Evolutionary conservation across 2,329 filamentous ascomycete species (phyloP).

Genomic region (Dactylella cylindrospora): DNA sequence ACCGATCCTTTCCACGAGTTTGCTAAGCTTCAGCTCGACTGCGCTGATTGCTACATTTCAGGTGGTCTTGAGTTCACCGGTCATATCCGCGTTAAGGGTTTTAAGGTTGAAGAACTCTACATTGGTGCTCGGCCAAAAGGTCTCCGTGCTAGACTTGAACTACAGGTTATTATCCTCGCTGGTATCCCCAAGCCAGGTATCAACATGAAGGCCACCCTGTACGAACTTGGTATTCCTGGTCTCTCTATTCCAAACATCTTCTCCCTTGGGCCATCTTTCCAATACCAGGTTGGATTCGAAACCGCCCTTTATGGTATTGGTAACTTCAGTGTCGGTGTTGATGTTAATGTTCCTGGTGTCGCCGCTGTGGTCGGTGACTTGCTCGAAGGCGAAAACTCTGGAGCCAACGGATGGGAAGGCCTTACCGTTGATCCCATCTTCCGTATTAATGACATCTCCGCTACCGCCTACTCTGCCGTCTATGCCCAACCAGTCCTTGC

Average conservation of each 20-base stretch:
- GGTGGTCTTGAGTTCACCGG: slow-evolving; percentile 44
- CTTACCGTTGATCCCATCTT: slow-evolving; percentile 47
- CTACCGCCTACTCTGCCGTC: slow-evolving; percentile 45
- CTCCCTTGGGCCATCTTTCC: slow-evolving; percentile 44
- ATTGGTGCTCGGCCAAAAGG: slow-evolving; percentile 36
- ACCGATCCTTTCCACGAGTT: slow-evolving; percentile 21
- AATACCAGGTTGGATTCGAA: slow-evolving; percentile 43
- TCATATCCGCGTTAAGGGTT: slow-evolving; percentile 43
- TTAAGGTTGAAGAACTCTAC: slow-evolving; percentile 30
- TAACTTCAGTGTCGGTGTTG: slow-evolving; percentile 30
- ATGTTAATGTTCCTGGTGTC: slow-evolving; percentile 6
- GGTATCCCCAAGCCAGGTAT: slow-evolving; percentile 13
- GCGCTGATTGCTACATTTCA: slow-evolving; percentile 42
- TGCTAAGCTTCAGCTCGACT: slow-evolving; percentile 31
- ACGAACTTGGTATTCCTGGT: slow-evolving; percentile 41
- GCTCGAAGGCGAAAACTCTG: slow-evolving; percentile 45
- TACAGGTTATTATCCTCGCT: slow-evolving; percentile 14
- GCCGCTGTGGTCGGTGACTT: slow-evolving; percentile 44
- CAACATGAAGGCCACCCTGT: slow-evolving; percentile 21
- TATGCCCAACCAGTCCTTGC: slow-evolving; percentile 48
- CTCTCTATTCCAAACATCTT: slow-evolving; percentile 45
- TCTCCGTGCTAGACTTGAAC: slow-evolving; percentile 34
- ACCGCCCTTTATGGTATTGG: slow-evolving; percentile 3
- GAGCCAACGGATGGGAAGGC: slow-evolving; percentile 47
- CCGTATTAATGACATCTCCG: slow-evolving; percentile 46